Evolutionary conservation across 768 basidiomycete species (phyloP), one percentile per base, ranked within the genome.

Genomic region (Naematelia encephala): DNA sequence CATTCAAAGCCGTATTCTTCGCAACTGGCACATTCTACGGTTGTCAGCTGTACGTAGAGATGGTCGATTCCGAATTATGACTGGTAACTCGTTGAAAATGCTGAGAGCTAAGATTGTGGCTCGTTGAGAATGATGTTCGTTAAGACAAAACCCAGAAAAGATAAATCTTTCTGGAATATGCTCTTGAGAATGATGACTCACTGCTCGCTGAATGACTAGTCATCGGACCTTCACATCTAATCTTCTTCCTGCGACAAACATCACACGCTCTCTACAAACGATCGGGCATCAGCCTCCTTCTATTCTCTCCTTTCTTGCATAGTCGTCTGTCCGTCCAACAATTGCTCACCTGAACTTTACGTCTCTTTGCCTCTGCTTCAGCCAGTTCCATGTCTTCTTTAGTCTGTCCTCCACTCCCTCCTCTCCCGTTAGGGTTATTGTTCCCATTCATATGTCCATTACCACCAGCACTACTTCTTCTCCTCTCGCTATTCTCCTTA

Each of bases 201-300:
- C 68, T 70, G 39, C 59, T 69, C 22, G 62, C 27, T 46, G 64
- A 62, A 42, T 62, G 30, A 46, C 70, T 68, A 51, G 69, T 69
- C 68, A 73, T 72, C 14, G 70, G 72, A 39, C 63, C 59, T 44
- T 77, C 78, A 85, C 86, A 88, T 77, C 86, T 81, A 74, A 88
- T 87, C 86, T 92, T 92, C 81, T 90, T 91, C 57, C 88, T 80
- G 34, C 90, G 81, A 71, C 90, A 91, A 0, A 85, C 82, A 69
- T 91, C 89, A 70, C 90, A 91, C 5, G 89, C 89, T 26, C 89
- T 78, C 75, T 19, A 39, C 34, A 39, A n/a, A n/a, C n/a, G n/a
- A n/a, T n/a, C n/a, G n/a, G n/a, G n/a, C n/a, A n/a, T n/a, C 34
- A 16, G 8, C 16, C 34, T 8, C 34, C 34, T 16, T 39, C 34